Base-by-base conservation (phyloP, 805 yeast species). In the Jamesozyma spencerorum region DNA sequence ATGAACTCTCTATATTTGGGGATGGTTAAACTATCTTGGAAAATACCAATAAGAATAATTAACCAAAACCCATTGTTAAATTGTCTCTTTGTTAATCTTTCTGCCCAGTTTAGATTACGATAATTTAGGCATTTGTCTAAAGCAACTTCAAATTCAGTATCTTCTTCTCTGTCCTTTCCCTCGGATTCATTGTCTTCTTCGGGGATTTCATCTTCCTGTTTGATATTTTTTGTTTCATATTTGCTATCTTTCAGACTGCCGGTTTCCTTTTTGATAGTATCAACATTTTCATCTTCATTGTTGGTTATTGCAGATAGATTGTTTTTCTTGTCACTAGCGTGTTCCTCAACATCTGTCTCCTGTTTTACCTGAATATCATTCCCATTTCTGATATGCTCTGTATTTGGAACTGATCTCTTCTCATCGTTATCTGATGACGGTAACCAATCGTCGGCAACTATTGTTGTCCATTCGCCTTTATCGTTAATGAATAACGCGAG, bases 21-120 rank as follows among this genome's bases (percentile, higher is more conserved):
- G 8, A 62, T 40, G 31, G 54, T 55, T 29, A 45, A 46, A 38
- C 60, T 53, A 36, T 61, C 65, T 37, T 60, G 58, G 5, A 88
- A 68, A 2, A 87, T 67, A 26, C 95, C 95, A 37, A 87, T 58
- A 33, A 88, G 59, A 33, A 82, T 73, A 31, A 81, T 70, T 50
- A 85, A 81, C 96, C 97, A 90, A 40, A 77, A 77, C 3, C 95
- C 94, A 51, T 85, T 87, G 50, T 72, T 77, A 58, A 84, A 92
- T 47, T 74, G 74, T 40, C 95, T 75, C 41, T 75, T 79, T 12
- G 79, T 72, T 15, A 90, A 67, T 31, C 94, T 68, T 24, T 83
- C 94, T 43, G 78, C 75, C 96, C 97, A 92, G 11, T 78, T 62
- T 0, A 65, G 62, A 33, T 78, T 78, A 40, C 81, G 67, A 57